Conservation (phyloP, 257 asterid genomes). For the Fraxinus excelsior region DNA sequence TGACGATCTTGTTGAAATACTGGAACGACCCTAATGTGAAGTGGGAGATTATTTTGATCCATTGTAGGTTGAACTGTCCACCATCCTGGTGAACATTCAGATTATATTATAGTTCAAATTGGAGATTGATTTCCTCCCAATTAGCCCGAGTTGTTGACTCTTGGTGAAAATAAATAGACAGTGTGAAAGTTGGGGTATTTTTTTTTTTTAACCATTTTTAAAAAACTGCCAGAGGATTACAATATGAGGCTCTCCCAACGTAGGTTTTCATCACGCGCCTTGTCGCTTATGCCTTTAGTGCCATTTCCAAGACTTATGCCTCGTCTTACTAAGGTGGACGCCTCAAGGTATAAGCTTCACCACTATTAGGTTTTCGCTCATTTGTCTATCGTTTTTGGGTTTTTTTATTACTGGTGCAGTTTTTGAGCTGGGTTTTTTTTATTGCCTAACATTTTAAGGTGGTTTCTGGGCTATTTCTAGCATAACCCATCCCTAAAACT, state of each 20-base stretch:
- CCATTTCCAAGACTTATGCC: background rate
- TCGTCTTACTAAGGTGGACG: background rate
- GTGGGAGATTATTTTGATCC: background rate
- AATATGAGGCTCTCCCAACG: too few relatives aligned
- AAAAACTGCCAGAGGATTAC: too few relatives aligned
- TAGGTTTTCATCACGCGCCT: background rate
- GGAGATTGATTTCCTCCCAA: too few relatives aligned
- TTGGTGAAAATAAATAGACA: background rate
- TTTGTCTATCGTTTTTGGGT: background rate
- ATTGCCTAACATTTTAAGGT: background rate
- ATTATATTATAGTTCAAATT: too few relatives aligned
- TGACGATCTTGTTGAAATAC: background rate
- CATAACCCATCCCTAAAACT: background rate
- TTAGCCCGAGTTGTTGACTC: background rate
- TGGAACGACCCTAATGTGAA: background rate
- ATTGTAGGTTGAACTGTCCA: background rate
- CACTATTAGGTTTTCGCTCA: background rate
- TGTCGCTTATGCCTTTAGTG: background rate
- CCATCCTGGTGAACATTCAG: background rate
- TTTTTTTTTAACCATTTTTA: too few relatives aligned
- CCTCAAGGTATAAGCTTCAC: background rate
- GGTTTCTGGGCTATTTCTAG: background rate
- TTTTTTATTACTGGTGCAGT: background rate
- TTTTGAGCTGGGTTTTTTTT: background rate
- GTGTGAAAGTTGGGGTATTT: background rate